Conservation (phyloP, 164 flowering plant genomes). For the Stephania japonica region DNA sequence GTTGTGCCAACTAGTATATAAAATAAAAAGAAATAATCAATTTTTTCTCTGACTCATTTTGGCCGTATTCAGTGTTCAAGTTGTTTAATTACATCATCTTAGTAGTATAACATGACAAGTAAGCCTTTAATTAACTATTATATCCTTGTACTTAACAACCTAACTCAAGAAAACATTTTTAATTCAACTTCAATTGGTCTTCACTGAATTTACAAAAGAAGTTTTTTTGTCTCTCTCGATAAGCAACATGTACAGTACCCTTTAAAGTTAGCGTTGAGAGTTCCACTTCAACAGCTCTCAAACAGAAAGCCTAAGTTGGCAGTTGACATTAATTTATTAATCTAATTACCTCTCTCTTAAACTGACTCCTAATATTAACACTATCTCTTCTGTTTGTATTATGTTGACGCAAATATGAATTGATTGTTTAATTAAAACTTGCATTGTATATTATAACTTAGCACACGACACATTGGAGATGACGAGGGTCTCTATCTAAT, state of each 20-base stretch:
- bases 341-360: conserved; percentile 3
- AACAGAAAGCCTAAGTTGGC: conserved; percentile 7
- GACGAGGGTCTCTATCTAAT: neutral
- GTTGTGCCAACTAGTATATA: neutral
- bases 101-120: neutral
- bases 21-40: neutral
- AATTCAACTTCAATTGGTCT: neutral
- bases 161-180: neutral
- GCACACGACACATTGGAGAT: conserved; percentile 1
- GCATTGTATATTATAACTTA: neutral
- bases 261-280: neutral
- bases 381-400: conserved; percentile 9
- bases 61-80: neutral
- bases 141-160: neutral
- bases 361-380: neutral
- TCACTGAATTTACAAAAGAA: neutral
- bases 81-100: neutral
- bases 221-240: neutral
- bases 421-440: neutral
- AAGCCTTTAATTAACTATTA: neutral
- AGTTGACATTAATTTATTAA: conserved; percentile 4
- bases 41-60: neutral
- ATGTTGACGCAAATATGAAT: conserved; percentile 5
- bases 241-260: neutral
- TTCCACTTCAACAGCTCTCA: conserved; percentile 9